Evolutionary conservation across 202 grass and related monocot genomes (phyloP).

Genomic region (Carex arenaria): DNA sequence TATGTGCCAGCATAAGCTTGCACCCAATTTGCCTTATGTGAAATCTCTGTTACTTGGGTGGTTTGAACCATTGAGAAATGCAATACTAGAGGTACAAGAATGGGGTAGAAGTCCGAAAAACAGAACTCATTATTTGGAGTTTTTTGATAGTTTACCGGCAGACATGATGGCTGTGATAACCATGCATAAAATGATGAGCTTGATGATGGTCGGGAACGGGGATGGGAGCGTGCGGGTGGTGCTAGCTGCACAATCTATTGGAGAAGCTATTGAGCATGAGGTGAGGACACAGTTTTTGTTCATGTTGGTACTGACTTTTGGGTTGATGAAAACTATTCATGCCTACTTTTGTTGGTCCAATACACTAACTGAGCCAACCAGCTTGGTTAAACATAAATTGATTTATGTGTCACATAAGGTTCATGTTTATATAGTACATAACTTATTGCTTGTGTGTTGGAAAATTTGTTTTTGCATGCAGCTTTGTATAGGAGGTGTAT

Average conservation of each 20-base stretch:
- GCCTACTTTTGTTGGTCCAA: not conserved
- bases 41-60: constrained; percentile 93
- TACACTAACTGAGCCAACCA: not conserved
- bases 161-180: constrained; percentile 98
- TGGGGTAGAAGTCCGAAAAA: constrained; percentile 6
- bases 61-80: constrained; percentile 81
- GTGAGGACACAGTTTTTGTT: constrained; percentile 31
- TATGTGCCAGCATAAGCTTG: constrained; percentile 89
- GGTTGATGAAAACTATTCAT: not conserved
- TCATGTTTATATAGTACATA: not conserved
- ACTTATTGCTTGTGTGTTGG: not conserved
- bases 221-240: constrained; percentile 69
- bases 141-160: constrained; percentile 54
- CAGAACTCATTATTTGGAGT: constrained; percentile 24
- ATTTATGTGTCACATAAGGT: not conserved
- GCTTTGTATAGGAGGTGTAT: not conserved
- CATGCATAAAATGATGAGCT: constrained; percentile 96
- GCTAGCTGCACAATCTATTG: constrained; percentile 46
- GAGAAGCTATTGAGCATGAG: constrained; percentile 89
- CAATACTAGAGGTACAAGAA: constrained; percentile 58
- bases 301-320: not conserved
- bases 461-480: not conserved
- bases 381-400: not conserved
- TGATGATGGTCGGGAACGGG: constrained; percentile 59
- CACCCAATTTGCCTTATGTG: constrained; percentile 82